These are phyloP conservation scores for Gossypium schwendimanii DNA, from an alignment of 441 rosid genomes.

Conservation along the genomic window DNA sequence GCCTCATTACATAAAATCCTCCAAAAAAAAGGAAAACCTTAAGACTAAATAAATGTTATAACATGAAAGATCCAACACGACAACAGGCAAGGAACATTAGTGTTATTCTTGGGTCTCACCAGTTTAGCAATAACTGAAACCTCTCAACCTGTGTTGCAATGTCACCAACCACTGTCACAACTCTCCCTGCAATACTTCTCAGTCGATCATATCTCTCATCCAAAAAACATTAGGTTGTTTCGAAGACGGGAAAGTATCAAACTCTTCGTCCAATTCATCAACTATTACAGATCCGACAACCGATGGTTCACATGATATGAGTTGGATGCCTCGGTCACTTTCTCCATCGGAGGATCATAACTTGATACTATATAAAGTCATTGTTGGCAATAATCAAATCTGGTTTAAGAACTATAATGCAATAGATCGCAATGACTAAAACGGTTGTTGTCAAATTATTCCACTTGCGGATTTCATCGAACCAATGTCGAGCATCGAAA, in stretches of 20 bases:
- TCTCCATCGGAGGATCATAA: constrained; percentile 74
- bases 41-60: constrained; percentile 59
- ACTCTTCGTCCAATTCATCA: constrained; percentile 80
- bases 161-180: constrained; percentile 78
- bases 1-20: constrained; percentile 68
- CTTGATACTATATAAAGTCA: constrained; percentile 24
- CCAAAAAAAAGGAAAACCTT: constrained; percentile 56
- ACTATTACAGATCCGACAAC: constrained; percentile 63
- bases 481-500: neutral
- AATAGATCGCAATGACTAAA: neutral
- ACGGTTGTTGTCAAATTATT: neutral
- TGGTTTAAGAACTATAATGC: neutral
- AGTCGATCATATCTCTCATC: constrained; percentile 75
- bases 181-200: constrained; percentile 77
- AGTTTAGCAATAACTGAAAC: constrained; percentile 71
- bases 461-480: neutral
- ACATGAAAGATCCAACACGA: constrained; percentile 39
- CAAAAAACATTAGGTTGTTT: constrained; percentile 55
- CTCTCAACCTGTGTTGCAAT: constrained; percentile 84
- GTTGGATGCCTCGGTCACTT: constrained; percentile 60
- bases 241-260: constrained; percentile 76
- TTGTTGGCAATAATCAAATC: neutral
- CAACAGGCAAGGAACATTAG: constrained; percentile 67
- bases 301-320: constrained; percentile 73
- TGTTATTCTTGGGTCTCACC: constrained; percentile 86